Base-by-base conservation (phyloP, 768 basidiomycete genomes). In the Tylopilus intermedius region DNA sequence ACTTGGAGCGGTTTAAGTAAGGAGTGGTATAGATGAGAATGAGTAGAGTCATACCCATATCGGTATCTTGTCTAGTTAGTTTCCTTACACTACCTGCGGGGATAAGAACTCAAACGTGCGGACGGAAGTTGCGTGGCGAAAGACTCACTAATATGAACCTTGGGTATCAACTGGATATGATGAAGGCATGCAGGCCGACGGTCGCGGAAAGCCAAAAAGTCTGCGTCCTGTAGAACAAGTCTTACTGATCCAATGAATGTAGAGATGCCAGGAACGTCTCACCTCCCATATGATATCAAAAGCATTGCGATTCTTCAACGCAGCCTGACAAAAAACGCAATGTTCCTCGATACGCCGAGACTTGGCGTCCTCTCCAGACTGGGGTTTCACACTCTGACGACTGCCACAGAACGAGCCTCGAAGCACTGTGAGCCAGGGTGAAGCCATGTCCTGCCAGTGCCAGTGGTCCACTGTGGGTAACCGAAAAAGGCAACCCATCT, bases 241-340 rank as follows among this genome's bases (percentile, higher is more conserved):
- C 7, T 2, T 30, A 8, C 9, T 10, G 2, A 13, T 45, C 6
- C 2, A 4, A 22, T 2, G 1, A 4, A n/a, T 21, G 47, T 6
- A 18, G 22, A 22, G 21, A 43, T 7, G 22, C 18, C 18, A 18
- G 13, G 3, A 33, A 9, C 10, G 14, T 33, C 49, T 33, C 55
- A 74, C 81, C 75, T 82, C 78, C 66, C 76, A 81, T 1, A 76
- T 56, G 24, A 83, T 63, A 18, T 75, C 62, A 55, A 81, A 83
- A 1, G 73, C 77, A 21, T 46, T 22, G 4, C 63, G 62, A 18
- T 72, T 72, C 50, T 67, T 65, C 29, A 58, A 49, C 38, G 71
- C 71, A 1, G 73, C 73, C 49, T 72, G 58, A 56, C 81, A 82
- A 62, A 82, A 82, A 22, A 55, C 10, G 30, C 66, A 67, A 1